Conservation (phyloP, 1,284 basidiomycete genomes). For the Ustilago sp. region DNA sequence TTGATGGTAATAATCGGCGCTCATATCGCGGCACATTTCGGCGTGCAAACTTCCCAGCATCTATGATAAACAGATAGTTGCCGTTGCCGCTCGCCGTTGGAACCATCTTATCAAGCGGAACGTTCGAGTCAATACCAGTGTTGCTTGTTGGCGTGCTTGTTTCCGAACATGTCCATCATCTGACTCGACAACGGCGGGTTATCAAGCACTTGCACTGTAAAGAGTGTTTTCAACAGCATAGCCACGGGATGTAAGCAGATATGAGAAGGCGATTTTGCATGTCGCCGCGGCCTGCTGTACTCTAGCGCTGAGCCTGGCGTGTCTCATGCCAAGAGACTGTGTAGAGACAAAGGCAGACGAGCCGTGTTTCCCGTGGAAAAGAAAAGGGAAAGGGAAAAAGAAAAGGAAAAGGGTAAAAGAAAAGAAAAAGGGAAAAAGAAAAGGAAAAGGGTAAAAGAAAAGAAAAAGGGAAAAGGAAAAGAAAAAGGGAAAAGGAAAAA, state of each 20-base stretch:
- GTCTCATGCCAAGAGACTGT: neutral
- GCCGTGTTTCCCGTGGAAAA: too few relatives aligned
- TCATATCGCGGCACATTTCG: neutral
- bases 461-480: too few relatives aligned
- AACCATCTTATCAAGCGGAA: neutral
- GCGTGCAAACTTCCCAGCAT: neutral
- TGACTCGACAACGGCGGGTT: neutral
- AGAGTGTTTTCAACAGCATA: neutral
- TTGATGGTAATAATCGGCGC: neutral
- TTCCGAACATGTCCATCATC: neutral
- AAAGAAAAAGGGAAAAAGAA: too few relatives aligned
- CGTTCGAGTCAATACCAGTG: neutral
- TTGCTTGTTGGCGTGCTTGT: neutral
- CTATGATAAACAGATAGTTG: neutral
- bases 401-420: too few relatives aligned
- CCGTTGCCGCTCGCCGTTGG: neutral
- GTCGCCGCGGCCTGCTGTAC: neutral
- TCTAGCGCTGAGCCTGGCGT: neutral
- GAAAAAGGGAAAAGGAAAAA: too few relatives aligned
- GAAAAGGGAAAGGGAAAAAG: too few relatives aligned
- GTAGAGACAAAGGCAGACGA: too few relatives aligned
- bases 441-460: too few relatives aligned
- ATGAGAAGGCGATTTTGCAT: neutral
- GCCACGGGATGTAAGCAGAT: constrained; percentile 2
- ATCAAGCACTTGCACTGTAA: too few relatives aligned